A percentile compares a stretch with the other conserved stretches of the same genome.
phyloP scores from a whole-genome alignment of 192 early-diverging fungal species.

The Podila epicladia region DNA sequence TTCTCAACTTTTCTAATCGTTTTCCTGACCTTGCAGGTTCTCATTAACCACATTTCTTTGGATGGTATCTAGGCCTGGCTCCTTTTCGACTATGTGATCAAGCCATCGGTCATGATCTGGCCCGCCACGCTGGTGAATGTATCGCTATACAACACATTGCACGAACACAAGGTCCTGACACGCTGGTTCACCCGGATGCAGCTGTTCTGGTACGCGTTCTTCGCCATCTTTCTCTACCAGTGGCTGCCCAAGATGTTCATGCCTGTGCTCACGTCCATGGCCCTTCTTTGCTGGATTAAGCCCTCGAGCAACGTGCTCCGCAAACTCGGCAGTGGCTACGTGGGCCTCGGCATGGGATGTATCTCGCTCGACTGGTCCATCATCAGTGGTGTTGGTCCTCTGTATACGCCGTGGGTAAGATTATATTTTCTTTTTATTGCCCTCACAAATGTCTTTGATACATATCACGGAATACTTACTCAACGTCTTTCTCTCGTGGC shows the following conservation, averaged over 20 bases:
- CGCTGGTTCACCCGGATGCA: constrained; percentile 47
- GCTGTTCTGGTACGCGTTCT: constrained; percentile 60
- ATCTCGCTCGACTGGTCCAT: constrained; percentile 79
- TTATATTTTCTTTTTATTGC: not conserved
- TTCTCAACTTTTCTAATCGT: not conserved
- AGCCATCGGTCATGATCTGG: constrained; percentile 89
- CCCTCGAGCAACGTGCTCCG: constrained; percentile 32
- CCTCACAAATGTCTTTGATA: not conserved
- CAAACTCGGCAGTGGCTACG: constrained; percentile 54
- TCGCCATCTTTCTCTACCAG: constrained; percentile 61
- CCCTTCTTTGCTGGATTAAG: constrained; percentile 46
- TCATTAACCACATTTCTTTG: too few species aligned
- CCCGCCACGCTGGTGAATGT: constrained; percentile 75
- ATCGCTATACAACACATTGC: constrained; percentile 58
- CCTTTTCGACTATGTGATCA: constrained; percentile 75
- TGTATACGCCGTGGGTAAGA: constrained; percentile 46
- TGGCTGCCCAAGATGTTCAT: constrained; percentile 57
- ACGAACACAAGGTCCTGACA: constrained; percentile 47
- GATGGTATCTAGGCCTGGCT: constrained; percentile 23
- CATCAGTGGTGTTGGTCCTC: constrained; percentile 40
- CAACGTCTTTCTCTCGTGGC: not conserved
- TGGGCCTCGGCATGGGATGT: constrained; percentile 76
- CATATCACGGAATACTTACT: not conserved
- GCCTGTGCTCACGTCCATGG: constrained; percentile 43
- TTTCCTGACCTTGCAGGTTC: not conserved